Evolutionary conservation across 192 early-diverging fungal species (phyloP).

Genomic region (Funneliformis geosporum): DNA sequence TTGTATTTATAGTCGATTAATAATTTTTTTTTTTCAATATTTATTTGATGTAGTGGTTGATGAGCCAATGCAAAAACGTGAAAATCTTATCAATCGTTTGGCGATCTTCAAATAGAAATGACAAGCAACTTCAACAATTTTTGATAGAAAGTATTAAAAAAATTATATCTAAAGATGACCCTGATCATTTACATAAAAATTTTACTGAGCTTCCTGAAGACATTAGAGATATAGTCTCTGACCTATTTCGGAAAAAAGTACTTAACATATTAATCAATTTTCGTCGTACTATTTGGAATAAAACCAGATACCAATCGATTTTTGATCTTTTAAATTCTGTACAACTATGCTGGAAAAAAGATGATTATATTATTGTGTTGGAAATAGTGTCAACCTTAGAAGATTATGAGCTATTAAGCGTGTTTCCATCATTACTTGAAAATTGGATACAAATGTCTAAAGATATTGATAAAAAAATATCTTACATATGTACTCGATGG

Average conservation of each 20-base stretch:
- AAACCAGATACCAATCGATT: not conserved
- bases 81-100: not conserved
- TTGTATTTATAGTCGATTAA: not conserved
- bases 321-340: not conserved
- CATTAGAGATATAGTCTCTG: not conserved
- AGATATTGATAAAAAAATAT: not conserved
- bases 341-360: not conserved
- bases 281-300: not conserved
- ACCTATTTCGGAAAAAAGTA: not conserved
- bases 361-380: not conserved
- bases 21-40: not conserved
- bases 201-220: not conserved
- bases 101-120: not conserved
- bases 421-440: not conserved
- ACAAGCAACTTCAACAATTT: not conserved
- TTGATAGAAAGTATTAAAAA: not conserved
- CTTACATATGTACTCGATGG: not conserved
- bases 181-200: not conserved
- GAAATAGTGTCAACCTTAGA: not conserved
- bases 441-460: not conserved
- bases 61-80: not conserved
- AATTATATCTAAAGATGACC: not conserved
- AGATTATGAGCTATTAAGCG: not conserved
- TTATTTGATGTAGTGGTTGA: not conserved
- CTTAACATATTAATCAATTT: not conserved